Conservation (phyloP, 1,284 basidiomycete species). For the Rhodotorula glutinis region DNA sequence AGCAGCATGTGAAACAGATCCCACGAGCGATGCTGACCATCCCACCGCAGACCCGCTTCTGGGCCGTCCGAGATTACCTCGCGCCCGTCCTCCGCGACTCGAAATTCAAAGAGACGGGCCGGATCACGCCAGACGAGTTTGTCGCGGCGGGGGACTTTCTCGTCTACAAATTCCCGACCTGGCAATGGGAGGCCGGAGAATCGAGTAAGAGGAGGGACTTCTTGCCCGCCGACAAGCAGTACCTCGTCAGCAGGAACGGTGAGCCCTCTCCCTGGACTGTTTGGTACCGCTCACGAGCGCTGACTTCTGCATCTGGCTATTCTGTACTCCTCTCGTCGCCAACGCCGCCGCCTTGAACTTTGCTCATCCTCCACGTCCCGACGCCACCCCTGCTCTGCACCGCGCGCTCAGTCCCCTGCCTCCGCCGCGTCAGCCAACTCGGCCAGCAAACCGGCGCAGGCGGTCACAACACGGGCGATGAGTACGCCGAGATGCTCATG, state of each 20-base stretch:
- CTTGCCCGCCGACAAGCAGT: constrained; percentile 91
- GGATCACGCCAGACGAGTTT: constrained; percentile 76
- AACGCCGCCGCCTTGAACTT: too few species aligned
- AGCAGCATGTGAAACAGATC: too few species aligned
- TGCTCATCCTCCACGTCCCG: too few species aligned
- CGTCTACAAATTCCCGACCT: constrained; percentile 91
- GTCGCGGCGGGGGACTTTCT: constrained; percentile 86
- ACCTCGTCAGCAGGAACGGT: constrained; percentile 82
- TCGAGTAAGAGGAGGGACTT: constrained; percentile 77
- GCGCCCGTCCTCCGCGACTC: constrained; percentile 93
- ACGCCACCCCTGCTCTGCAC: constrained; percentile 1
- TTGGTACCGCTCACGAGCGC: too few species aligned
- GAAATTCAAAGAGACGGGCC: constrained; percentile 98
- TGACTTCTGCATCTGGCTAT: too few species aligned
- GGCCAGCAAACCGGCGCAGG: constrained; percentile 78
- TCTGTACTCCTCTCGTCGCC: too few species aligned
- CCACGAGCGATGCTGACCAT: too few species aligned
- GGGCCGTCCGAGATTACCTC: constrained; percentile 93
- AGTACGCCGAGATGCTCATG: constrained; percentile 85
- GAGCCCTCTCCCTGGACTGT: constrained; percentile 33
- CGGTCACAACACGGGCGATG: constrained; percentile 67
- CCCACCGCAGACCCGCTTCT: constrained; percentile 67
- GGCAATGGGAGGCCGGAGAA: constrained; percentile 71
- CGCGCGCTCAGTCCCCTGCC: constrained; percentile 67
- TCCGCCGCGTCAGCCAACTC: constrained; percentile 82